Evolutionary conservation across 768 basidiomycete genomes (phyloP), one percentile per base, ranked within the genome.

Genomic region (Macrolepiota albuminosa): DNA sequence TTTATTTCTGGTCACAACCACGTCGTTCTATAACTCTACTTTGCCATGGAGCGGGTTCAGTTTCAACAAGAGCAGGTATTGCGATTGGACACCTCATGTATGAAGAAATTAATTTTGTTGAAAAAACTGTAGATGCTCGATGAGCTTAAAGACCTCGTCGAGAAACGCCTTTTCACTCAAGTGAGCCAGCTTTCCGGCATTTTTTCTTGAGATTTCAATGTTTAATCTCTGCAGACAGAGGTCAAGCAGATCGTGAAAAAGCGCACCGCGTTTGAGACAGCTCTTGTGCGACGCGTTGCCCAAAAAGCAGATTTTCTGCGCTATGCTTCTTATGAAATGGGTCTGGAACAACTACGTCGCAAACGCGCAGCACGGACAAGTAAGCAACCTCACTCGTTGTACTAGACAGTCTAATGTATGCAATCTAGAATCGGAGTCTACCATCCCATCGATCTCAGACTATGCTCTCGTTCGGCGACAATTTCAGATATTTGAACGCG

Each of bases 251-350:
- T 98, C 58, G 82, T 97, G 69, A 88, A 86, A 74, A 87, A 86
- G 68, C 82, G 94, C 31, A 95, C 93, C 6, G 78, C 76, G 40
- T 93, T 91, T 69, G 95, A 98, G 76, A 87, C 83, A 0, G 82
- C 88, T 1, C 83, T 98, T 49, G 84, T 98, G 8, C 84, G 95
- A 43, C 84, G 92, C 54, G 81, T 91, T 39, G 86, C 93, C 5
- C 87, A 89, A 72, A 95, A 95, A 73, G 78, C 84, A 11, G 95
- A 98, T 73, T 97, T 86, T 74, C 74, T 96, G 70, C 87, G 91
- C 33, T 98, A 98, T 76, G 88, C 84, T n/a, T 81, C 89, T 5
- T 97, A 95, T 71, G 93, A 95, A 75, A 94, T 93, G 86, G 82
- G 82, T 11, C 80, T 97, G 48, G 95, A 97, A 71, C 83, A 86